These are phyloP conservation scores for Melanomma pulvis-pyrius DNA, from an alignment of 495 filamentous ascomycete genomes.

Conservation along the genomic window DNA sequence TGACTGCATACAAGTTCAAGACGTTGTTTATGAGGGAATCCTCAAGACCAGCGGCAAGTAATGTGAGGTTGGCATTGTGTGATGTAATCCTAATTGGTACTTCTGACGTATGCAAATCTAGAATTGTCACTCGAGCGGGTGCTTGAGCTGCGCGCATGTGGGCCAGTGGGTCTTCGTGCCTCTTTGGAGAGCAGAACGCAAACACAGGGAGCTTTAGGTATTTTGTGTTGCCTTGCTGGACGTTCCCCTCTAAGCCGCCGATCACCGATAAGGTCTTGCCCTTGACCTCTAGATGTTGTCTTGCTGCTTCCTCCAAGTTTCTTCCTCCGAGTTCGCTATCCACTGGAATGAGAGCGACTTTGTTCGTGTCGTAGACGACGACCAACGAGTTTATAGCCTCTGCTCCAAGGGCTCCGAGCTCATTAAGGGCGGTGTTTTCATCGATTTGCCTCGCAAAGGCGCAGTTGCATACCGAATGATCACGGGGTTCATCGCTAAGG, in stretches of 20 bases:
- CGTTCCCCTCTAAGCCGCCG: slow-evolving; percentile 1
- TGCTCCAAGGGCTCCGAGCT: not conserved
- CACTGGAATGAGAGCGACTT: slow-evolving; percentile 14
- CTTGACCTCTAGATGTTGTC: not conserved
- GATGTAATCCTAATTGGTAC: slow-evolving; percentile 34
- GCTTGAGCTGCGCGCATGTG: slow-evolving; percentile 15
- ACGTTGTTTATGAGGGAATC: slow-evolving; percentile 37
- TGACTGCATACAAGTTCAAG: slow-evolving; percentile 41
- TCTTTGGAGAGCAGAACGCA: slow-evolving; percentile 25
- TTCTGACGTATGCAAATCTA: slow-evolving; percentile 36
- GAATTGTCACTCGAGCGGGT: slow-evolving; percentile 18
- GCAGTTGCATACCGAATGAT: slow-evolving; percentile 40
- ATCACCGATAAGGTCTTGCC: slow-evolving; percentile 5
- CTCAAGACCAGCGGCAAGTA: not conserved
- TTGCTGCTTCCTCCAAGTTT: not conserved
- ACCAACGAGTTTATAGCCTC: slow-evolving; percentile 13
- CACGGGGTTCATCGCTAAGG: slow-evolving; percentile 1
- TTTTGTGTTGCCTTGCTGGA: not conserved
- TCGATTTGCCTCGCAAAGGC: slow-evolving; percentile 38
- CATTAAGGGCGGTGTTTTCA: slow-evolving; percentile 1
- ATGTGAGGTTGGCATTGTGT: slow-evolving; percentile 21
- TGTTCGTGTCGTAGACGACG: slow-evolving; percentile 32
- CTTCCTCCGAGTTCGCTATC: not conserved
- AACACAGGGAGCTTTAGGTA: slow-evolving; percentile 17
- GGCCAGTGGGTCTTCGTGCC: slow-evolving; percentile 7